Evolutionary conservation across 345 rosid species (phyloP).

Genomic region (Trapa incisa): DNA sequence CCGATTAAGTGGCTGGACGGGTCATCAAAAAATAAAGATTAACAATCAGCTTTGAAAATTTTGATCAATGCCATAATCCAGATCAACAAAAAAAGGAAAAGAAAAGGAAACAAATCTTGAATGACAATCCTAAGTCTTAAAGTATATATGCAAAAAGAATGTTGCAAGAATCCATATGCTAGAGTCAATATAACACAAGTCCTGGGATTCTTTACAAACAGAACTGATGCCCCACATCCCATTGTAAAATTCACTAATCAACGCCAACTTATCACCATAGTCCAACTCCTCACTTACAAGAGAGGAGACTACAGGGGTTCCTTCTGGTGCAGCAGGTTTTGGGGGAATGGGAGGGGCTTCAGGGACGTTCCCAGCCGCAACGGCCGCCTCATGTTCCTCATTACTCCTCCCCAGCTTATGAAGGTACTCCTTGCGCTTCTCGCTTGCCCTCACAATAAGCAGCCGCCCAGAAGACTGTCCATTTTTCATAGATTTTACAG

Average conservation of each 20-base stretch:
- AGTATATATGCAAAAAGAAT: background rate
- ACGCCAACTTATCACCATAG: background rate
- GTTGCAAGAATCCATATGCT: background rate
- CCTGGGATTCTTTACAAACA: background rate
- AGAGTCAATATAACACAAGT: background rate
- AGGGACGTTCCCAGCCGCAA: constrained; percentile 68
- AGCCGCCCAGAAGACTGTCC: constrained; percentile 5
- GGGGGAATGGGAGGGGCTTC: constrained; percentile 79
- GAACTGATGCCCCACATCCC: background rate
- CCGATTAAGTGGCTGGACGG: constrained; percentile 49
- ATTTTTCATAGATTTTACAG: background rate
- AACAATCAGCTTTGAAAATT: background rate
- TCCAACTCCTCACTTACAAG: constrained; percentile 30
- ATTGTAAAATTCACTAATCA: background rate
- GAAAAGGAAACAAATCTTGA: background rate
- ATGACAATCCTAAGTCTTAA: background rate
- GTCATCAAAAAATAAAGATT: background rate
- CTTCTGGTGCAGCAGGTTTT: constrained; percentile 61
- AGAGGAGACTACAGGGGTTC: constrained; percentile 59
- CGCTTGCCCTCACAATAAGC: constrained; percentile 26
- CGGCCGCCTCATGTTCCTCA: constrained; percentile 84
- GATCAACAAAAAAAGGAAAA: background rate
- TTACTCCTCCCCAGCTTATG: constrained; percentile 47
- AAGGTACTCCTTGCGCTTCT: constrained; percentile 22
- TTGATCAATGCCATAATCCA: background rate